Conservation (phyloP, 129 eudicot genomes). For the Artemisia tridentata region DNA sequence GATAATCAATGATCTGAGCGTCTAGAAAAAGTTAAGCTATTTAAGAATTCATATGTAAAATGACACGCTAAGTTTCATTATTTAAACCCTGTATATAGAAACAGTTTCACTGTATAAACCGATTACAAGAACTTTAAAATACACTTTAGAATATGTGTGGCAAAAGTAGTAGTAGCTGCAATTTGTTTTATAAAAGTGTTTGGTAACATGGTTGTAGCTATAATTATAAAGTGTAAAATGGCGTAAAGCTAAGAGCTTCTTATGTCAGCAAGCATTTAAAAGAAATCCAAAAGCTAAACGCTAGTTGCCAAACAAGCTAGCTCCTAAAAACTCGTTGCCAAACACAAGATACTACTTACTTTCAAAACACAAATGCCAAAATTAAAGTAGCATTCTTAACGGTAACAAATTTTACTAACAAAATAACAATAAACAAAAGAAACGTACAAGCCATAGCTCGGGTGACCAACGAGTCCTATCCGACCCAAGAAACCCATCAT, state of each 20-base stretch:
- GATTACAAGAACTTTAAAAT: too few relatives aligned
- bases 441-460: constrained; percentile 69
- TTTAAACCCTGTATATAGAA: not conserved
- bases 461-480: constrained; percentile 74
- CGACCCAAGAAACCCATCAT: constrained; percentile 67
- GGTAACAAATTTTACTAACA: not conserved
- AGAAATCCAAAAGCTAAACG: too few relatives aligned
- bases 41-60: not conserved
- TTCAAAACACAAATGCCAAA: not conserved
- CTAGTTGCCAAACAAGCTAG: too few relatives aligned
- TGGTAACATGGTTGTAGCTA: too few relatives aligned
- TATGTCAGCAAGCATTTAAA: too few relatives aligned
- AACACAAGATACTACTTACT: not conserved
- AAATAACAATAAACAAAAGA: not conserved
- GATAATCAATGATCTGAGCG: not conserved
- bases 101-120: not conserved
- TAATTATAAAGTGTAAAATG: too few relatives aligned
- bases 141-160: too few relatives aligned
- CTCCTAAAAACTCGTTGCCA: too few relatives aligned
- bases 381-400: not conserved
- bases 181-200: too few relatives aligned
- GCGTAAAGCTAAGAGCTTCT: too few relatives aligned
- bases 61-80: not conserved
- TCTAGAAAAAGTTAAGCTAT: not conserved
- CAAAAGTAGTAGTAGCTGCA: too few relatives aligned